phyloP scores from a whole-genome alignment of 192 early-diverging fungal species.

The Dissophora globulifera region DNA sequence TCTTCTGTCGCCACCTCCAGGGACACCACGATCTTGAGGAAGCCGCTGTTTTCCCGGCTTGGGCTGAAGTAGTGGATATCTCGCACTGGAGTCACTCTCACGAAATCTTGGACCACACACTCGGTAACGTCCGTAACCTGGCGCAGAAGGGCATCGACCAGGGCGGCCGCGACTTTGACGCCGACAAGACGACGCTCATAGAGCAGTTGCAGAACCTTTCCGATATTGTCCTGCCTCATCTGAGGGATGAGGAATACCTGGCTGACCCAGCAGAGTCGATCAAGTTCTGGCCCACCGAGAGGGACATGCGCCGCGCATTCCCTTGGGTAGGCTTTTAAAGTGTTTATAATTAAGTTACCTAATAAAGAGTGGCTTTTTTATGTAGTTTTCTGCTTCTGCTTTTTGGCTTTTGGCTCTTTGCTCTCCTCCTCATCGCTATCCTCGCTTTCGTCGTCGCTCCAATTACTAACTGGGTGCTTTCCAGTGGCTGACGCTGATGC shows the following conservation, averaged over 20 bases:
- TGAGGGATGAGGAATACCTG: constrained; percentile 38
- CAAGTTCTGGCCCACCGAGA: constrained; percentile 49
- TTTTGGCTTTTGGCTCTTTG: not conserved
- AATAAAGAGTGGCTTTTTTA: no score
- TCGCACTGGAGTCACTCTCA: constrained; percentile 49
- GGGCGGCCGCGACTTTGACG: constrained; percentile 21
- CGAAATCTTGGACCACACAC: constrained; percentile 24
- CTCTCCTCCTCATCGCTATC: not conserved
- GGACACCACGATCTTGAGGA: constrained; percentile 50
- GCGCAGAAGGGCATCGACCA: constrained; percentile 44
- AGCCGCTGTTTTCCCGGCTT: constrained; percentile 36
- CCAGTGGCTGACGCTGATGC: not conserved
- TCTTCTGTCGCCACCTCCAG: constrained; percentile 42
- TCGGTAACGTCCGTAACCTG: constrained; percentile 34
- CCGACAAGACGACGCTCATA: constrained; percentile 15
- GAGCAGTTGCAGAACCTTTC: constrained; percentile 39
- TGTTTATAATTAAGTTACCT: no score
- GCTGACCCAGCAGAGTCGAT: constrained; percentile 26
- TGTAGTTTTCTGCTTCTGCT: not conserved
- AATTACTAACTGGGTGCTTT: constrained; percentile 42
- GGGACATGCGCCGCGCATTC: constrained; percentile 35
- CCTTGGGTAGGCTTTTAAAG: constrained; percentile 49
- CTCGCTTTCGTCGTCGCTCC: constrained; percentile 31
- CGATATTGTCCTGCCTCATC: constrained; percentile 47
- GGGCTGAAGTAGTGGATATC: constrained; percentile 40